A percentile compares a stretch with the other conserved stretches of the same genome.
Evolutionary conservation across 768 basidiomycete species (phyloP).

Genomic region (Mycena pura): DNA sequence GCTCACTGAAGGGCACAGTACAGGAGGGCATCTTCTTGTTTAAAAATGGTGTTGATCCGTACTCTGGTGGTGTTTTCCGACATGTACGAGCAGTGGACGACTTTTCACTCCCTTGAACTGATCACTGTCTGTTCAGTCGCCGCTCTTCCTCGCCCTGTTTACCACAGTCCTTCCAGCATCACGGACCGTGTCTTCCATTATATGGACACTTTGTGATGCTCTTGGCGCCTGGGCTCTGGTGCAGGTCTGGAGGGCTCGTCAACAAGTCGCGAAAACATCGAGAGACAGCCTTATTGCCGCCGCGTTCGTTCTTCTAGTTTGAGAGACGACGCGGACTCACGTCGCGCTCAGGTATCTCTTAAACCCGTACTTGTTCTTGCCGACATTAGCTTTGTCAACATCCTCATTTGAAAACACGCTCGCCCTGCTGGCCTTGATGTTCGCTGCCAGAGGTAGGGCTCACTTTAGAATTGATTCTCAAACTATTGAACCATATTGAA

Average conservation of each 20-base stretch:
- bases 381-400: constrained; percentile 82
- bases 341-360: constrained; percentile 73
- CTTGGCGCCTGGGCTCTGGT: constrained; percentile 73
- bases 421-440: constrained; percentile 69
- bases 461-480: constrained; percentile 28
- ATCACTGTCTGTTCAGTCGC: constrained; percentile 68
- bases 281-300: constrained; percentile 70
- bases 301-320: constrained; percentile 54
- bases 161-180: constrained; percentile 70
- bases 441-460: constrained; percentile 67
- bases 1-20: constrained; percentile 55
- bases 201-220: constrained; percentile 78
- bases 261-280: constrained; percentile 50
- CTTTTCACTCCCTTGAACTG: constrained; percentile 9
- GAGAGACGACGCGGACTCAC: not conserved
- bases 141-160: constrained; percentile 78
- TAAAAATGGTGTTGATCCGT: constrained; percentile 81
- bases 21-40: constrained; percentile 89
- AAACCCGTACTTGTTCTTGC: constrained; percentile 87
- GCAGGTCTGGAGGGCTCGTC: constrained; percentile 70
- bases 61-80: constrained; percentile 83
- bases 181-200: constrained; percentile 50
- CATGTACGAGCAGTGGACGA: constrained; percentile 65
- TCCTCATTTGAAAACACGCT: constrained; percentile 83
- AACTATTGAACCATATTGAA: not conserved